Evolutionary conservation across 805 yeast genomes (phyloP), one percentile per base, ranked within the genome.

Genomic region (Ogataea dorogensis): DNA sequence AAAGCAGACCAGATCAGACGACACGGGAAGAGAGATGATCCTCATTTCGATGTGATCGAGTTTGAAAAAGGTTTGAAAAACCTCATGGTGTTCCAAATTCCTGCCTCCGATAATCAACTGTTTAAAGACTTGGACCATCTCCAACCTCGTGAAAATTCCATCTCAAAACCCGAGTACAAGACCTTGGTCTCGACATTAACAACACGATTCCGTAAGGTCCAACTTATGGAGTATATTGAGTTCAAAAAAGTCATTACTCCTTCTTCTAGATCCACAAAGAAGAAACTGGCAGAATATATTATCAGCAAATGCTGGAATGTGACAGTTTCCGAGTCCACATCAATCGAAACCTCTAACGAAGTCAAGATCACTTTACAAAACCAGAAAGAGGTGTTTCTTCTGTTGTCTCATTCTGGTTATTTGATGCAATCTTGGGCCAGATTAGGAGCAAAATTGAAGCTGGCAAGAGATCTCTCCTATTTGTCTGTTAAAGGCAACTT

Each of bases 371-470:
- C 49, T 16, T 36, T 63, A 11, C 51, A 53, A 3, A 51, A 49
- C 34, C 39, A 54, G 7, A 46, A 61, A 32, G 64, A 61, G 20
- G 41, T 59, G 15, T 61, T 60, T 32, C 42, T 63, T 19, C 35
- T 63, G 15, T 44, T 62, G 5, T 56, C 64, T 20, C 53, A 58
- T 28, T 48, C 46, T 3, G 66, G 65, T 3, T 48, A 51, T 17
- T 31, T 63, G 20, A 49, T 60, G 28, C 55, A 54, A 36, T 54
- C 54, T n/a, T 63, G 65, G 66, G 44, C 63, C 7, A 43, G 55
- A 19, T 40, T 56, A 17, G 67, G 67, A n/a, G 68, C 65, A 5
- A 54, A 50, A 25, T 31, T 63, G 15, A 50, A 57, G 9, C 40
- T 63, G 21, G 49, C 47, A 18, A 40, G 51, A 1, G 52, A 53